Percentiles rank a stretch among this genome's conserved stretches.
Evolutionary conservation across 2,329 filamentous ascomycete species (phyloP).

Genomic region (Aspergillus latus): DNA sequence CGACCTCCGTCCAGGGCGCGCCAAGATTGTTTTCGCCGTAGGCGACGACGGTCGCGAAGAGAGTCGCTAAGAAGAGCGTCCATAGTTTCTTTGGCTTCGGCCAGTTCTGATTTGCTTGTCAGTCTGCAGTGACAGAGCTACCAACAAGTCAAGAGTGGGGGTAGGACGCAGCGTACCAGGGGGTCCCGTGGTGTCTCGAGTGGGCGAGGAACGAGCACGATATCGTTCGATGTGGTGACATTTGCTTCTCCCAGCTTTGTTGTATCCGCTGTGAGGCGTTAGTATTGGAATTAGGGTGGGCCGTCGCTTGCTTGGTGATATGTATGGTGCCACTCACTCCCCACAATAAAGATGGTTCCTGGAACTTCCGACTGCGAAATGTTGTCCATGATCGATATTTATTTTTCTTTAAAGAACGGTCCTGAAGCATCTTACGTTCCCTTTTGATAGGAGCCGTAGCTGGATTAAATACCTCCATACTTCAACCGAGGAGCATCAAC

Average conservation of each 20-base stretch:
- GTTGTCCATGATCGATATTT: constrained; percentile 12
- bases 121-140: not conserved
- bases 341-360: constrained; percentile 37
- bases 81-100: constrained; percentile 40
- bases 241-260: constrained; percentile 21
- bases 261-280: not conserved
- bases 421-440: too few relatives aligned
- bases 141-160: not conserved
- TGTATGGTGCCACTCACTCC: constrained; percentile 22
- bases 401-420: too few relatives aligned
- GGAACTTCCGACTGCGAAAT: constrained; percentile 29
- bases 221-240: constrained; percentile 27
- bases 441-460: not conserved
- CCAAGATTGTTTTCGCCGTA: constrained; percentile 45
- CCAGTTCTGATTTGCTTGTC: constrained; percentile 31
- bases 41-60: constrained; percentile 44
- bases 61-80: constrained; percentile 40
- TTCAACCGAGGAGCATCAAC: too few relatives aligned
- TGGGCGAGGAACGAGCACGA: constrained; percentile 37
- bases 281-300: not conserved
- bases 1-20: constrained; percentile 46
- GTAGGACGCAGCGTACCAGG: constrained; percentile 18
- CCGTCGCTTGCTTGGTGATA: constrained; percentile 14
- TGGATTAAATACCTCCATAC: not conserved
- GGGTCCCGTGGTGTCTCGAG: constrained; percentile 33